Evolutionary conservation across 2,329 filamentous ascomycete genomes (phyloP), one percentile per base, ranked within the genome.

Genomic region (Penicillium olsonii): DNA sequence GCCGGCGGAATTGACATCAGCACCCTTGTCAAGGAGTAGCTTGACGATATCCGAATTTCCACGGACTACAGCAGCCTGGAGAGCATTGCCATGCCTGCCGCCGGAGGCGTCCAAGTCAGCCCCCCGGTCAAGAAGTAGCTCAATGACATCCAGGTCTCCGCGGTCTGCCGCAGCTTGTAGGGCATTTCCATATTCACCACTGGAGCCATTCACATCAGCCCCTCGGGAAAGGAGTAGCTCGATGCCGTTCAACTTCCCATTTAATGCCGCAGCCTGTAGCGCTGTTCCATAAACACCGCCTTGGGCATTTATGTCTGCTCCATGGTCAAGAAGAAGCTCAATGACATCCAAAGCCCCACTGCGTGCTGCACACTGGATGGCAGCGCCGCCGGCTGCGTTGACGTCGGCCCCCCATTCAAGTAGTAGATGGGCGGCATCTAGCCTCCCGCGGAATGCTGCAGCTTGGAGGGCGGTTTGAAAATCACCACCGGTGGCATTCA

Each of bases 151-250:
- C 3, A 22, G 17, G 9, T 22, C 14, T 37, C 18, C 17, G 10
- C 4, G 5, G 35, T 37, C 14, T 12, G 35, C 17, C 20, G 35
- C 35, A 4, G 18, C 35, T 37, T 37, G 35, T 5, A 37, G 35
- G 14, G 35, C 35, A 37, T 19, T 37, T 37, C 34, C 34, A 37
- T 9, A 37, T 19, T 37, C 9, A 37, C 34, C 34, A 8, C 34
- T 8, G 22, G 22, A n/a, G 4, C 52, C 49, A 24, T 62, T 61
- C n/a, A 61, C 45, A 24, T 63, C 43, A 2, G 60, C 60, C 1
- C 56, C 56, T 22, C 59, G 61, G 26, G 59, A 57, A 17, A 68
- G 39, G 19, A 68, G 53, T 18, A 67, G 60, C 38, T 55, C 54
- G n/a, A 64, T 58, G 24, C 68, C 55, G 4, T 59, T 60, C 9